Evolutionary conservation across 2,329 filamentous ascomycete species (phyloP).

Genomic region (Claviceps capensis): DNA sequence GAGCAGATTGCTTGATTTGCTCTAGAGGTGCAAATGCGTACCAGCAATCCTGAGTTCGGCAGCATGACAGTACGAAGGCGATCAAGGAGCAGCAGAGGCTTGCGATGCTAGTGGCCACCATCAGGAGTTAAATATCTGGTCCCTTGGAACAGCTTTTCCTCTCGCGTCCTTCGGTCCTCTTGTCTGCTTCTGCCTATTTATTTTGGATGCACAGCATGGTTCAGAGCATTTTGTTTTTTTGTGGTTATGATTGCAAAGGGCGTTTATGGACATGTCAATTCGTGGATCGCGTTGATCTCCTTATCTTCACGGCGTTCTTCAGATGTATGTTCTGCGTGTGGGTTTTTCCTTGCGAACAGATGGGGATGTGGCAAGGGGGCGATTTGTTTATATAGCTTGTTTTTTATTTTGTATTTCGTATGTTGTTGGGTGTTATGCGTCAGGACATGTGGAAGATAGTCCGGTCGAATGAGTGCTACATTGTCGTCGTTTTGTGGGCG

Average conservation of each 20-base stretch:
- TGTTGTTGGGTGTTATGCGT: not conserved
- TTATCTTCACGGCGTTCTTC: not conserved
- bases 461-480: no score
- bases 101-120: conserved; percentile 7
- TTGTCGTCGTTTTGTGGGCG: no score
- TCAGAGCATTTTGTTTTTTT: no score
- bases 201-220: no score
- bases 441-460: no score
- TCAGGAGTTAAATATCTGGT: not conserved
- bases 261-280: no score
- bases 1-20: conserved; percentile 32
- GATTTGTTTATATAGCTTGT: no score
- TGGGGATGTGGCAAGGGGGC: not conserved
- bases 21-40: conserved; percentile 41
- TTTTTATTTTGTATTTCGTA: not conserved
- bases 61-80: conserved; percentile 28
- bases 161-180: not conserved
- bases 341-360: not conserved
- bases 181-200: not conserved
- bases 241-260: no score
- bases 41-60: no score
- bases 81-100: conserved; percentile 14
- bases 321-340: not conserved
- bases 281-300: not conserved
- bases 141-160: not conserved